Evolutionary conservation across 1,284 basidiomycete species (phyloP), one percentile per base, ranked within the genome.

Genomic region (Apiotrichum gamsii): DNA sequence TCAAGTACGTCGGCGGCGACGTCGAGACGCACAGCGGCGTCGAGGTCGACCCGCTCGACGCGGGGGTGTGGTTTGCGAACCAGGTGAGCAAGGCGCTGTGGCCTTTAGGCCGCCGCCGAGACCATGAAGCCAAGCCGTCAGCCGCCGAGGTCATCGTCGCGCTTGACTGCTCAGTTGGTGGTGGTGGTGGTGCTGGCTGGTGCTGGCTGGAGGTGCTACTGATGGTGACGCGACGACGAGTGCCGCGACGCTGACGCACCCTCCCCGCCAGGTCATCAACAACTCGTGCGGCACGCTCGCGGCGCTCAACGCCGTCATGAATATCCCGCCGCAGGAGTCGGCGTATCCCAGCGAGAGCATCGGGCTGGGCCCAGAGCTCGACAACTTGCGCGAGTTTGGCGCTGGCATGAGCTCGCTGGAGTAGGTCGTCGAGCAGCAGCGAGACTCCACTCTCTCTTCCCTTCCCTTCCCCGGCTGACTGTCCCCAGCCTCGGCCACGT

Each of bases 231-330:
- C n/a, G n/a, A n/a, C n/a, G n/a, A n/a, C n/a, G n/a, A n/a, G n/a
- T n/a, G n/a, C n/a, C n/a, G n/a, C 15, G 8, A 33, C 32, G 15
- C 40, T 19, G 16, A 31, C 15, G 29, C 45, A 4, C 33, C n/a
- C n/a, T n/a, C n/a, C n/a, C n/a, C 21, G 8, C 21, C 54, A 76
- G 67, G 87, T 89, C 40, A 89, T 94, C 59, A 90, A 91, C 74
- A 95, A 95, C 61, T 87, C 88, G 5, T 94, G 90, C 62, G 90
- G 88, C 13, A 91, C 90, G 13, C 76, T 96, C 35, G 90, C 91
- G 1, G 87, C 95, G 18, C 75, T 95, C 53, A 96, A 96, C 66
- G 89, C 88, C 21, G 70, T 90, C n/a, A 86, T 88, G 61, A 94
- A 94, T 70, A 85, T 94, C 5, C 38, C 42, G 5, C 9, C 28